phyloP scores from a whole-genome alignment of 805 yeast genomes.

The Yueomyces sp. region DNA sequence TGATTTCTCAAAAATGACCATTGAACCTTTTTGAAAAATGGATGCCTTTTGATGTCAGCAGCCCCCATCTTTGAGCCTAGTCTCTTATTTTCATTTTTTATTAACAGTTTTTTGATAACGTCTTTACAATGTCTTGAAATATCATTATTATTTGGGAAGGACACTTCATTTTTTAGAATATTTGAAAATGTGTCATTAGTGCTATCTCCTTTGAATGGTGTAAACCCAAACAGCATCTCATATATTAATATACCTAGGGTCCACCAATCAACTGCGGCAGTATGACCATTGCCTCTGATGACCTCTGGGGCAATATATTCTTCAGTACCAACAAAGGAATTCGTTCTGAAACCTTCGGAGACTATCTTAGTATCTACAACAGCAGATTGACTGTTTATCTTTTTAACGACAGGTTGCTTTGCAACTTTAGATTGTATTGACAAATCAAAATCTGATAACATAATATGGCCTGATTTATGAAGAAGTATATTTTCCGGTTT shows the following conservation, averaged over 20 bases:
- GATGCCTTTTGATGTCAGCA: slow-evolving; percentile 81
- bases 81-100: slow-evolving; percentile 80
- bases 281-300: slow-evolving; percentile 92
- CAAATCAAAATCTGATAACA: slow-evolving; percentile 92
- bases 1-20: slow-evolving; percentile 93
- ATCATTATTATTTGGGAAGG: slow-evolving; percentile 56
- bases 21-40: slow-evolving; percentile 80
- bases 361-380: slow-evolving; percentile 81
- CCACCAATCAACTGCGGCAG: slow-evolving; percentile 99
- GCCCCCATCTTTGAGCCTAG: slow-evolving; percentile 92
- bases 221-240: slow-evolving; percentile 92
- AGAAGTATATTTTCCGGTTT: slow-evolving; percentile 91
- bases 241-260: slow-evolving; percentile 84
- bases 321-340: slow-evolving; percentile 97
- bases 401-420: slow-evolving; percentile 44
- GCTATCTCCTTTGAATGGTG: slow-evolving; percentile 89
- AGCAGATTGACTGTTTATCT: slow-evolving; percentile 21
- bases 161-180: slow-evolving; percentile 70
- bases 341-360: slow-evolving; percentile 90
- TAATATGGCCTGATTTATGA: slow-evolving; percentile 95
- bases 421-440: slow-evolving; percentile 75
- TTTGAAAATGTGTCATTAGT: slow-evolving; percentile 84
- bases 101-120: slow-evolving; percentile 65
- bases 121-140: slow-evolving; percentile 67
- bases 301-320: slow-evolving; percentile 99